These are phyloP conservation scores for Amaranthus tricolor DNA, from an alignment of 179 eudicot species.

Conservation along the genomic window DNA sequence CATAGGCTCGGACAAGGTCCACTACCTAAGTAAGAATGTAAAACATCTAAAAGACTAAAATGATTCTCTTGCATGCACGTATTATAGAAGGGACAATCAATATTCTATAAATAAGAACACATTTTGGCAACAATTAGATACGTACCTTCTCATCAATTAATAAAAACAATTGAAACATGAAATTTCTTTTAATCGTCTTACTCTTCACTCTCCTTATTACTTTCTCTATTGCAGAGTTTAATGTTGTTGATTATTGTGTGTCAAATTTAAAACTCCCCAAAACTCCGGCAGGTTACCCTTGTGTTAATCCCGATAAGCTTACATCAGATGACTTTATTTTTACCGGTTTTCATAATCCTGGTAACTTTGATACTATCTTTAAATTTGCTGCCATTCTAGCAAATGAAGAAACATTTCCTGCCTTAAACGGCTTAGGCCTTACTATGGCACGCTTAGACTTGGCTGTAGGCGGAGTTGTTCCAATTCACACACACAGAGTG, in stretches of 20 bases:
- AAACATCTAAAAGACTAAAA: no score
- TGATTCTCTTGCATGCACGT: no score
- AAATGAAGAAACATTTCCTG: neutral
- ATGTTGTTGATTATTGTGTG: constrained; percentile 1
- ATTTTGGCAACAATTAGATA: no score
- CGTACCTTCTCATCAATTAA: no score
- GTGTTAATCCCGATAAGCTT: constrained; percentile 1
- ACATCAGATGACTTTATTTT: constrained; percentile 6
- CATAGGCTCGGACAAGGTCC: no score
- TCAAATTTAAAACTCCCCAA: neutral
- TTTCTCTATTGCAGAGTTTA: neutral
- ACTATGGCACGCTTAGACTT: constrained; percentile 9
- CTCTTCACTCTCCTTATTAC: neutral
- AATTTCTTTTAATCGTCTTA: neutral
- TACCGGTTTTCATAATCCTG: neutral
- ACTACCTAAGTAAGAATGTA: no score
- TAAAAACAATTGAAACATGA: neutral
- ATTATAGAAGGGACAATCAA: no score
- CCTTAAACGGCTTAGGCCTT: constrained; percentile 7
- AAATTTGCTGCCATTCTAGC: neutral
- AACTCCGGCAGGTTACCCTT: constrained; percentile 1
- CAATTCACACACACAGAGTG: constrained; percentile 5
- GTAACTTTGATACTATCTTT: neutral
- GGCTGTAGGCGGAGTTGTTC: constrained; percentile 7
- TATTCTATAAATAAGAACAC: no score